Evolutionary conservation across 208 protist species (phyloP).

Genomic region (Wallacemonas sp.): DNA sequence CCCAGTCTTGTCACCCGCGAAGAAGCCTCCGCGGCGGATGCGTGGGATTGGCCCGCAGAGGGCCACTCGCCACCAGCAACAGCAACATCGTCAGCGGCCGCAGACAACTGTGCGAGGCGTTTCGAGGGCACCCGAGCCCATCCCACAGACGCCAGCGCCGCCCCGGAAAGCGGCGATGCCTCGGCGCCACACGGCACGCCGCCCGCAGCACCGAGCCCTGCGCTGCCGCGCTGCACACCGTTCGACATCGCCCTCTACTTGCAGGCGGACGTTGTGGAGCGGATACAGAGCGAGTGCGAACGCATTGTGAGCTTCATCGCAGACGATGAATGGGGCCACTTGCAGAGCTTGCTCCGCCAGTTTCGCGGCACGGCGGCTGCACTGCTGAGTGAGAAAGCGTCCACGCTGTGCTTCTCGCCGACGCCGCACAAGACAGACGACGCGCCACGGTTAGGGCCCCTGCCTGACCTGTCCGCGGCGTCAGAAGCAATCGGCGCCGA

Average conservation of each 20-base stretch:
- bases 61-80: background rate
- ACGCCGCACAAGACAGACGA: conserved; percentile 14
- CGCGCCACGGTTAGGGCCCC: conserved; percentile 13
- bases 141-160: too few relatives aligned
- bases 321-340: conserved; percentile 39
- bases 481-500: too few relatives aligned
- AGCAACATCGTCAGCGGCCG: too few relatives aligned
- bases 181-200: too few relatives aligned
- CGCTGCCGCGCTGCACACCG: too few relatives aligned
- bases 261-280: conserved; percentile 44
- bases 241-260: conserved; percentile 36
- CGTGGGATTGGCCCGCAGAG: background rate
- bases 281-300: conserved; percentile 75
- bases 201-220: too few relatives aligned
- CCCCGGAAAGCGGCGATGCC: too few relatives aligned
- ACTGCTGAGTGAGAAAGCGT: conserved; percentile 45
- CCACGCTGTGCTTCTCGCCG: conserved; percentile 26
- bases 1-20: conserved; percentile 39
- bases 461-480: too few relatives aligned
- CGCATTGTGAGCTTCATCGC: conserved; percentile 63
- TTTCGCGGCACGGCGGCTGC: conserved; percentile 24
- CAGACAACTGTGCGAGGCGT: too few relatives aligned
- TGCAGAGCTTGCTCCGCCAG: conserved; percentile 36
- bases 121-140: too few relatives aligned
- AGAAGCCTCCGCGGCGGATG: background rate